Base-by-base conservation (phyloP, 2,329 filamentous ascomycete genomes). In the Venturia asperata region DNA sequence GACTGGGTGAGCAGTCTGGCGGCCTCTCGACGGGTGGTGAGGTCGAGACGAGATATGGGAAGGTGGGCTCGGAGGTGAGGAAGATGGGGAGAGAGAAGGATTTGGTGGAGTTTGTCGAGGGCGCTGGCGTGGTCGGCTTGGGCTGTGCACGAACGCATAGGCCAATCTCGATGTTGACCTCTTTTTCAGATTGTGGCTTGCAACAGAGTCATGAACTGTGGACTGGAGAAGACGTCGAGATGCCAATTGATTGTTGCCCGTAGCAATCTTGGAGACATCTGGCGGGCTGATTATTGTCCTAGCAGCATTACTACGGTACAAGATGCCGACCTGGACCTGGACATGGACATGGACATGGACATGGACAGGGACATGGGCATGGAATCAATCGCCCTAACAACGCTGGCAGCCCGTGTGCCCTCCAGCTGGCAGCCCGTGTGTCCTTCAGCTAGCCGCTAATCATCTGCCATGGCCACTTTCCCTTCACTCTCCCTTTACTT, bases 1-100 rank as follows among this genome's bases (percentile, higher is more conserved):
- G 52, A 58, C 52, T 58, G 52, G 52, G 30, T 13, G 30, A 58
- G 9, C 52, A 58, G 52, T 58, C 52, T 58, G 52, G 52, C 52
- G 30, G 52, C 52, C 52, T 58, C 52, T 37, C 52, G 52, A 58
- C 52, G 27, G 47, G 52, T 58, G 52, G 52, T 37, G 15, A 58
- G 30, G 52, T 34, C 52, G 52, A 58, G 52, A n/a, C n/a, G 45
- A 13, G 47, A 41, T 41, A 41, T 41, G 47, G 24, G 47, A 52
- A 27, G 15, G 30, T 6, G 27, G 30, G 30, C 27, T 58, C 37
- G 27, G 30, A 37, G 47, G 52, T 34, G 30, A 21, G 27, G 17
- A 11, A 34, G 30, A n/a, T 6, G 52, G 15, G 27, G 9, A 34
- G 24, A 1, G 15, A 1, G 19, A 21, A n/a, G 52, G 6, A 3